Evolutionary conservation across 106 monocot species (phyloP).

Genomic region (Phalaenopsis aphrodite): DNA sequence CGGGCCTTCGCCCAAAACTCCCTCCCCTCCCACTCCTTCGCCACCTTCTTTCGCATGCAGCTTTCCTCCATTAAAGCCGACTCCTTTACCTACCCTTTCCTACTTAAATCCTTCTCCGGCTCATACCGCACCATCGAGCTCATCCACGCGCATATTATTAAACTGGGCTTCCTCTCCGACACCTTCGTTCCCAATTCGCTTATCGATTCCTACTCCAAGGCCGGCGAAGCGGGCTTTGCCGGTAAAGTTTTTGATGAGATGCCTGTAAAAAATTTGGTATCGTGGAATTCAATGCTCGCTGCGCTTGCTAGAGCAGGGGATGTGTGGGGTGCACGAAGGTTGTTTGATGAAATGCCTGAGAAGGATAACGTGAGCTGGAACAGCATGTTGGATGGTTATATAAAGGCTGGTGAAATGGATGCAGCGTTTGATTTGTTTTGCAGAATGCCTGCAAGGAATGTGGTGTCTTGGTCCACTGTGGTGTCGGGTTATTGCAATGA

Average conservation of each 20-base stretch:
- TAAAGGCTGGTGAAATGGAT: slow-evolving; percentile 52
- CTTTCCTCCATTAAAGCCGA: slow-evolving; percentile 25
- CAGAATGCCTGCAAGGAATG: slow-evolving; percentile 55
- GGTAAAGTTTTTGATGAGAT: slow-evolving; percentile 53
- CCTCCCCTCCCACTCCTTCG: slow-evolving; percentile 23
- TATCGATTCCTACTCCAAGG: slow-evolving; percentile 54
- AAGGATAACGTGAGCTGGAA: slow-evolving; percentile 67
- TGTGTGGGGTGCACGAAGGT: slow-evolving; percentile 24
- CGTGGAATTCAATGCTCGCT: slow-evolving; percentile 67
- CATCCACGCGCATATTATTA: slow-evolving; percentile 58
- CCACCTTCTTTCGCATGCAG: slow-evolving; percentile 41
- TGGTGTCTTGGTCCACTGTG: slow-evolving; percentile 75
- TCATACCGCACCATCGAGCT: slow-evolving; percentile 22
- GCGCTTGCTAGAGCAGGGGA: slow-evolving; percentile 46
- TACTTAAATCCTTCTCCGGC: slow-evolving; percentile 48
- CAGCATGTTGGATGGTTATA: slow-evolving; percentile 51
- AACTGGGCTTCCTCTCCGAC: slow-evolving; percentile 45
- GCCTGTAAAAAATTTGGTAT: slow-evolving; percentile 36
- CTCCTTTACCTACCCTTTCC: slow-evolving; percentile 64
- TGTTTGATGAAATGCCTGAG: slow-evolving; percentile 69
- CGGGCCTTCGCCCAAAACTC: slow-evolving; percentile 40
- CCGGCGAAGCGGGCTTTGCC: slow-evolving; percentile 20
- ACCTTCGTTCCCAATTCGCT: slow-evolving; percentile 73
- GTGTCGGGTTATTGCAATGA: slow-evolving; percentile 56
- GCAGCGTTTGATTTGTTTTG: slow-evolving; percentile 58